Base-by-base conservation (phyloP, 2,329 filamentous ascomycete species). In the Hymenotorrendiella dingleyae region DNA sequence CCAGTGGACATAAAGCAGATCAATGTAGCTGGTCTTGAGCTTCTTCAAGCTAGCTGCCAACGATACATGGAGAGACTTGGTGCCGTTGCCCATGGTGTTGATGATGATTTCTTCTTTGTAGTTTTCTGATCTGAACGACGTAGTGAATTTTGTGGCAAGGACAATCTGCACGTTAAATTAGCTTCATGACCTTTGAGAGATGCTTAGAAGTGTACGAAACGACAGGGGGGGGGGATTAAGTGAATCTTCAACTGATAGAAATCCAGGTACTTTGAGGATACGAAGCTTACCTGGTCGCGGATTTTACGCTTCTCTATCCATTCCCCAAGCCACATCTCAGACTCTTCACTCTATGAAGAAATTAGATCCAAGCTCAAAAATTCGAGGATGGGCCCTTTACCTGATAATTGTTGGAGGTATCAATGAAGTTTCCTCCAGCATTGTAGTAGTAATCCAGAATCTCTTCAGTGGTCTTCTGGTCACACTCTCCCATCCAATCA, bases 21-120 rank as follows among this genome's bases (percentile, higher is more conserved):
- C 84, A 44, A 87, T 78, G 56, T 86, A 88, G 40, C 76, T 70
- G 0, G 82, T 85, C 62, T 80, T 71, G 40, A 82, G 69, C 63
- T 78, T 83, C 56, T 66, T 64, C 46, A 82, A 58, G 46, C 74
- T 79, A n/a, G 64, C 67, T 14, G 74, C 64, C 22, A 82, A 65
- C 1, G 76, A 80, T 1, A 65, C 55, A 32, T 72, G 69, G 28
- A 86, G 57, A 43, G 71, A 78, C 64, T 85, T 86, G 30, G 74
- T 67, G 14, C 74, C 72, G 55, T 84, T 83, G 2, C 81, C 81
- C 19, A 64, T 65, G 45, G 1, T 76, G 76, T 59, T 84, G 26
- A 54, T 39, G n/a, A 54, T 41, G 22, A 54, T 57, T 71, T 58
- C 54, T 9, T 56, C 49, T 4, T 52, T 44, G 0, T 43, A 46